These are phyloP conservation scores for Cyathus striatus DNA, from an alignment of 768 basidiomycete species.

Conservation along the genomic window DNA sequence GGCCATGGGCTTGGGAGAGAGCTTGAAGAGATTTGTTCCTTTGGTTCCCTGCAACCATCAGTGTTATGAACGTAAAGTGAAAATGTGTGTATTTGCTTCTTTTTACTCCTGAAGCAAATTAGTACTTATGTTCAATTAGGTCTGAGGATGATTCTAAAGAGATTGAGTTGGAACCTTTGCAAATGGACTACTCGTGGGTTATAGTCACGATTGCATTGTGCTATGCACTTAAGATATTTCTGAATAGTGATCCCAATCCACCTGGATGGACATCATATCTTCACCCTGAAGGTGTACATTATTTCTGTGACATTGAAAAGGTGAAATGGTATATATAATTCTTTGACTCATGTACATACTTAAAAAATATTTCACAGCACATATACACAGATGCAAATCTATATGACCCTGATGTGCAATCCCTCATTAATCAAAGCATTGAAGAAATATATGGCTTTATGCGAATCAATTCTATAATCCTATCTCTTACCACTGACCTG, in stretches of 20 bases:
- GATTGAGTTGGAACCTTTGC: too few relatives aligned
- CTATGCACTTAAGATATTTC: too few relatives aligned
- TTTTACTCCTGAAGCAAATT: too few relatives aligned
- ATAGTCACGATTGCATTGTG: too few relatives aligned
- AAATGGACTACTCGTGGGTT: too few relatives aligned
- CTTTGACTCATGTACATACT: too few relatives aligned
- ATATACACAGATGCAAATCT: constrained; percentile 54
- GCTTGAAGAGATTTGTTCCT: too few relatives aligned
- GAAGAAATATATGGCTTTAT: constrained; percentile 21
- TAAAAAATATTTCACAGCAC: constrained; percentile 32
- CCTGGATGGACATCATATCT: constrained; percentile 6
- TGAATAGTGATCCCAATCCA: background rate
- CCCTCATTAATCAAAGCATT: constrained; percentile 31
- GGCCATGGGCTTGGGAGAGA: background rate
- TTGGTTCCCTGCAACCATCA: too few relatives aligned
- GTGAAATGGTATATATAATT: constrained; percentile 29
- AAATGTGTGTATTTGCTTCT: too few relatives aligned
- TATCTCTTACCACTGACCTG: constrained; percentile 33
- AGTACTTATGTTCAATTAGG: too few relatives aligned
- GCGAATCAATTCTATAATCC: constrained; percentile 11
- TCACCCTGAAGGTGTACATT: constrained; percentile 13
- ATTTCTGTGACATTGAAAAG: constrained; percentile 19
- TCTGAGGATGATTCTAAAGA: too few relatives aligned
- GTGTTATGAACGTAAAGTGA: too few relatives aligned
- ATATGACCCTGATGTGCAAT: constrained; percentile 25